Conservation (phyloP, 164 flowering plant species). For the Berberis vulgaris region DNA sequence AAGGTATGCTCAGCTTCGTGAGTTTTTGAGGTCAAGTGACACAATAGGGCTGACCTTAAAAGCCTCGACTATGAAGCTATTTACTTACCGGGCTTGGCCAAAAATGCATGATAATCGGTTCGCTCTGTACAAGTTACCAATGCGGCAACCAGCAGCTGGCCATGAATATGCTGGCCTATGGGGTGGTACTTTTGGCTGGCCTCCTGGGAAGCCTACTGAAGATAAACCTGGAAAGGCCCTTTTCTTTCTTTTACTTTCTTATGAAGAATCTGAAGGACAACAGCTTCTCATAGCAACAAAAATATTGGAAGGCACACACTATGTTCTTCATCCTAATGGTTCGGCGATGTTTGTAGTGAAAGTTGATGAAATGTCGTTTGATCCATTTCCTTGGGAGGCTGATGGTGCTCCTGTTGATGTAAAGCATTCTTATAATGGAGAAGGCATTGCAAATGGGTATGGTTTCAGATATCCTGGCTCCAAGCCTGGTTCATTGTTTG, state of each 20-base stretch:
- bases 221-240: slow-evolving; percentile 90
- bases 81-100: slow-evolving; percentile 86
- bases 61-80: slow-evolving; percentile 49
- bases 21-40: slow-evolving; percentile 61
- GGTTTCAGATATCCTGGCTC: slow-evolving; percentile 97
- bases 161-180: slow-evolving; percentile 78
- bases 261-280: slow-evolving; percentile 62
- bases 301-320: slow-evolving; percentile 91
- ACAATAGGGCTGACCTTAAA: slow-evolving; percentile 49
- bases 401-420: slow-evolving; percentile 52
- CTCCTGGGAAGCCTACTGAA: slow-evolving; percentile 66
- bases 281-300: slow-evolving; percentile 72
- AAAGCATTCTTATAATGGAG: slow-evolving; percentile 59
- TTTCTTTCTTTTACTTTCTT: slow-evolving; percentile 78
- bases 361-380: slow-evolving; percentile 53
- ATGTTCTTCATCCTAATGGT: slow-evolving; percentile 94
- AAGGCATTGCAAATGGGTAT: slow-evolving; percentile 93
- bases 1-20: slow-evolving; percentile 56
- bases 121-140: slow-evolving; percentile 84
- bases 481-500: slow-evolving; percentile 86
- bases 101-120: slow-evolving; percentile 77
- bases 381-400: slow-evolving; percentile 62
- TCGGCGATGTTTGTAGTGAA: slow-evolving; percentile 91
- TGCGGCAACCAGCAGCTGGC: slow-evolving; percentile 31
- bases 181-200: slow-evolving; percentile 98